Conservation (phyloP, 441 rosid genomes). For the Populus hybrid region DNA sequence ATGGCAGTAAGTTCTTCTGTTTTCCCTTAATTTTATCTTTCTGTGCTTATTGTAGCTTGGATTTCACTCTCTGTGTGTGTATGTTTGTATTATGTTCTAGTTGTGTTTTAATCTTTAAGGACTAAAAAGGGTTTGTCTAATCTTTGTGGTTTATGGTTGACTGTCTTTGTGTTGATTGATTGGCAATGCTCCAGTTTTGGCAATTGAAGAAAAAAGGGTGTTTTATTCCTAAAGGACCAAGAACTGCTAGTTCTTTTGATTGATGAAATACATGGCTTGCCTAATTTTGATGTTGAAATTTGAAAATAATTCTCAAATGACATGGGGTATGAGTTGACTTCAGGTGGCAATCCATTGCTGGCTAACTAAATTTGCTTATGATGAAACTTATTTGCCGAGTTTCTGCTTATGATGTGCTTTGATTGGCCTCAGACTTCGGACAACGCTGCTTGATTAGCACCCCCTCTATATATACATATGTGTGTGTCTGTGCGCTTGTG, state of each 20-base stretch:
- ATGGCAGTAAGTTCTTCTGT: constrained; percentile 45
- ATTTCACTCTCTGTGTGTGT: neutral
- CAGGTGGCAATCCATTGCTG: neutral
- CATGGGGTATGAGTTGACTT: neutral
- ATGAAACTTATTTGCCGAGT: neutral
- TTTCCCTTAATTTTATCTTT: neutral
- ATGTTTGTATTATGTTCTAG: constrained; percentile 1
- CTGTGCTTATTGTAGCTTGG: neutral
- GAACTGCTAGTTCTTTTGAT: neutral
- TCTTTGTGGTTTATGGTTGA: neutral
- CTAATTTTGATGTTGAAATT: constrained; percentile 4
- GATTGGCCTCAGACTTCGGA: neutral
- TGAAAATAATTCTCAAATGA: neutral
- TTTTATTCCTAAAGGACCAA: neutral
- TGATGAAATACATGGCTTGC: neutral
- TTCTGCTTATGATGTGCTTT: neutral
- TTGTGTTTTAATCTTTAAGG: neutral
- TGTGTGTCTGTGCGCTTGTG: neutral
- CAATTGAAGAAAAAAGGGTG: neutral
- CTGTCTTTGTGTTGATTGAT: constrained; percentile 11
- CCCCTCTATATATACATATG: neutral
- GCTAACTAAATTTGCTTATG: neutral
- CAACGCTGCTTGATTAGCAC: neutral
- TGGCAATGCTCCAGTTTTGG: constrained; percentile 11
- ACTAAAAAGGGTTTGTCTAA: neutral